Percentiles rank a stretch among this genome's conserved stretches.
phyloP scores from a whole-genome alignment of 208 protist genomes.

The Acanthamoeba culbertsoni region DNA sequence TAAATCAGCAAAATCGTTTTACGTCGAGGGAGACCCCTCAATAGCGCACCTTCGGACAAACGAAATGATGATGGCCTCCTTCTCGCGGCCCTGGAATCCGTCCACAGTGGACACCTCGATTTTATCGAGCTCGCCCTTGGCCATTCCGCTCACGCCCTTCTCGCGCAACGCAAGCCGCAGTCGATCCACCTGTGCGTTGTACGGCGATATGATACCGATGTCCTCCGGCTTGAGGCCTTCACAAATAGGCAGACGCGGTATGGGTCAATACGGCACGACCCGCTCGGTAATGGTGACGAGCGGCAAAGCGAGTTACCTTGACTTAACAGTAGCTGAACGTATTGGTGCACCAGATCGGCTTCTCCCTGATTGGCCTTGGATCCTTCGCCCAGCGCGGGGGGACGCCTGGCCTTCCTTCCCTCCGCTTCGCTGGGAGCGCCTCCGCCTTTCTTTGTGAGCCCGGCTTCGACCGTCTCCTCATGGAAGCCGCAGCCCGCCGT shows the following conservation, averaged over 20 bases:
- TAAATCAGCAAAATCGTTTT: neutral
- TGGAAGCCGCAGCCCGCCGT: conserved; percentile 68
- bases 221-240: neutral
- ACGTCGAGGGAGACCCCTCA: neutral
- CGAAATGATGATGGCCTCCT: conserved; percentile 78
- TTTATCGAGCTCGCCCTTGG: neutral
- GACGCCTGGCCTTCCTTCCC: neutral
- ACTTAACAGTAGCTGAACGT: conserved; percentile 60
- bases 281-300: neutral
- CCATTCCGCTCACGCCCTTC: neutral
- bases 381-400: neutral
- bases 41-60: conserved; percentile 72
- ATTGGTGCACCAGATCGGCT: conserved; percentile 44
- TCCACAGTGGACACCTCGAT: conserved; percentile 77
- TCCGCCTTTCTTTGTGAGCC: neutral
- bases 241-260: neutral
- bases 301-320: conserved; percentile 12
- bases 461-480: conserved; percentile 34
- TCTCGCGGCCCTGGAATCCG: conserved; percentile 81
- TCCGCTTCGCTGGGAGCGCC: neutral
- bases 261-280: no score
- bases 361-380: conserved; percentile 75
- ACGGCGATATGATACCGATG: conserved; percentile 79
- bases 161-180: neutral
- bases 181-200: conserved; percentile 76